Evolutionary conservation across 2,329 filamentous ascomycete species (phyloP).

Genomic region (Teratosphaeria epicoccoides): DNA sequence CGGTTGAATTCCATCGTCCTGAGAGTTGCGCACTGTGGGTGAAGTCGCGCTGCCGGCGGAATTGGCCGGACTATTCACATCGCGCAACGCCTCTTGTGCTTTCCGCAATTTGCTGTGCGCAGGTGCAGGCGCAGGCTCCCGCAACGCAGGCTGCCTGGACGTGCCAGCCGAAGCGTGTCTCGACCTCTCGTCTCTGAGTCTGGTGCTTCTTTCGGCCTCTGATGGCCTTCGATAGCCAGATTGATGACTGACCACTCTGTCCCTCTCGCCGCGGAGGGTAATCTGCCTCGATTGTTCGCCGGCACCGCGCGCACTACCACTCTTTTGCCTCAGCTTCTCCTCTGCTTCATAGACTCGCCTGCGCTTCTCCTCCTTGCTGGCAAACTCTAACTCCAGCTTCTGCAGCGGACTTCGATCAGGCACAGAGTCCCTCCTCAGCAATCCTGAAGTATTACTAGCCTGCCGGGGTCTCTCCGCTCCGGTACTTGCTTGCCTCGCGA

Average conservation of each 20-base stretch:
- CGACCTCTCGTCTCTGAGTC: not conserved
- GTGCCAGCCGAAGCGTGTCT: not conserved
- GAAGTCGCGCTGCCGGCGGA: not conserved
- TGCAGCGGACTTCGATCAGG: constrained; percentile 83
- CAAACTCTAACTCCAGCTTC: constrained; percentile 80
- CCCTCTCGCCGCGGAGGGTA: constrained; percentile 14
- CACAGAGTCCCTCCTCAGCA: constrained; percentile 46
- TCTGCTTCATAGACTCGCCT: constrained; percentile 77
- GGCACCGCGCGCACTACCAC: constrained; percentile 3
- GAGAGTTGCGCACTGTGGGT: not conserved
- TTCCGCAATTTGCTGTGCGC: not conserved
- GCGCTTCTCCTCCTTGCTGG: constrained; percentile 89
- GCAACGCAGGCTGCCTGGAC: not conserved
- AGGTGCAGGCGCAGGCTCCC: too few relatives aligned
- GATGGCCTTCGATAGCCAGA: constrained; percentile 5
- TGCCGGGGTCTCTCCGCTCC: not conserved
- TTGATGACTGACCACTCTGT: constrained; percentile 16
- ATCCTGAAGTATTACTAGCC: not conserved
- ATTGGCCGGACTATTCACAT: not conserved
- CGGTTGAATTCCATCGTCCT: not conserved
- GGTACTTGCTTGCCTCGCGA: not conserved
- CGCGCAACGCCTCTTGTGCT: not conserved
- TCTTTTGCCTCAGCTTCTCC: constrained; percentile 53
- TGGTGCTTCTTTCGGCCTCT: not conserved
- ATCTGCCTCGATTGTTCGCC: constrained; percentile 9